These are phyloP conservation scores for Powellomyces hirtus DNA, from an alignment of 192 early-diverging fungal genomes.

Conservation along the genomic window DNA sequence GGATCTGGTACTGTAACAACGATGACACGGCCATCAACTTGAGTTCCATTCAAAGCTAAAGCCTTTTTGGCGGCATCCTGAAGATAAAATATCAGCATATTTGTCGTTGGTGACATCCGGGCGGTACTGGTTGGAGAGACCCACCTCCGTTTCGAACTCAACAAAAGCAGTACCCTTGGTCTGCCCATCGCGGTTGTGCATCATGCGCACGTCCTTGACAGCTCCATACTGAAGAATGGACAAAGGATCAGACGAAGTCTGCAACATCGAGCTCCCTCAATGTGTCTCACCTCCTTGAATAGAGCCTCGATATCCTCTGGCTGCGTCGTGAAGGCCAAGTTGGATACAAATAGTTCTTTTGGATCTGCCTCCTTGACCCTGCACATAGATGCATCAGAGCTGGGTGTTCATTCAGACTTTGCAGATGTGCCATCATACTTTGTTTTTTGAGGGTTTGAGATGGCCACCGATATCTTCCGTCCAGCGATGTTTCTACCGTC, in stretches of 20 bases:
- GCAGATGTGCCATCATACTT: constrained; percentile 13
- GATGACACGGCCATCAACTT: constrained; percentile 33
- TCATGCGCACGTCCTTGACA: constrained; percentile 39
- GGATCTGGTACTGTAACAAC: constrained; percentile 33
- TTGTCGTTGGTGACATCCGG: not conserved
- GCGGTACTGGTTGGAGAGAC: too few species aligned
- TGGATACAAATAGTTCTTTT: constrained; percentile 44
- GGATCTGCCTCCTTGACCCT: constrained; percentile 33
- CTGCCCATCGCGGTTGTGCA: constrained; percentile 18
- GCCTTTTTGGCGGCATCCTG: constrained; percentile 32
- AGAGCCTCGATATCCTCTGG: constrained; percentile 33
- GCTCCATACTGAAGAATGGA: constrained; percentile 32
- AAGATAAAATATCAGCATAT: not conserved
- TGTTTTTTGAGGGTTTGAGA: constrained; percentile 43
- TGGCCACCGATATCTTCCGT: constrained; percentile 36
- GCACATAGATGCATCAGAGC: not conserved
- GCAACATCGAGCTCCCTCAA: not conserved
- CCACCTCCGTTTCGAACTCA: constrained; percentile 41
- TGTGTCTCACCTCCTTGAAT: constrained; percentile 5
- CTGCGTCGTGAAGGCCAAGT: constrained; percentile 35
- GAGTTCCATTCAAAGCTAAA: constrained; percentile 38
- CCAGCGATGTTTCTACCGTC: constrained; percentile 27
- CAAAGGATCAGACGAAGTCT: not conserved
- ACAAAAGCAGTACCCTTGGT: constrained; percentile 42
- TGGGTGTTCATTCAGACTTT: not conserved